Evolutionary conservation across 2,329 filamentous ascomycete species (phyloP).

Genomic region (Xylariomycetidae sp.): DNA sequence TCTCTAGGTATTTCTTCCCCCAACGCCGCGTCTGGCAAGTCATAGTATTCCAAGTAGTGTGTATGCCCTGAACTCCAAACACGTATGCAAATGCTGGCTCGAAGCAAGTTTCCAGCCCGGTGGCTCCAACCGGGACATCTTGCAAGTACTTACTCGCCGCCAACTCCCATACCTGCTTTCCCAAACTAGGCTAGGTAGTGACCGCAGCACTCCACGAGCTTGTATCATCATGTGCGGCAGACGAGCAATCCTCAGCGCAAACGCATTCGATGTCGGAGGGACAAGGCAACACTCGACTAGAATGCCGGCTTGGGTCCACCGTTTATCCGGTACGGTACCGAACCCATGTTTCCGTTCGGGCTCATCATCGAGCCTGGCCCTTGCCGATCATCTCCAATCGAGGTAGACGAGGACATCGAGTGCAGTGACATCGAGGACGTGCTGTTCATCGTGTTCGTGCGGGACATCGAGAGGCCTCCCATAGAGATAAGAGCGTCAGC

Average conservation of each 20-base stretch:
- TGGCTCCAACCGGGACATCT: too few species aligned
- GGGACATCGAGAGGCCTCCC: slow-evolving; percentile 51
- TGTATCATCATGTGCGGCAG: too few species aligned
- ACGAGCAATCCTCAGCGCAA: slow-evolving; percentile 14
- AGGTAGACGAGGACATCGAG: slow-evolving; percentile 25
- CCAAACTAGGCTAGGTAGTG: too few species aligned
- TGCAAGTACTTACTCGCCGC: background rate
- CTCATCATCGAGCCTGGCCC: slow-evolving; percentile 21
- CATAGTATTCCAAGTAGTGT: slow-evolving; percentile 5
- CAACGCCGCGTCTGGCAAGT: slow-evolving; percentile 1
- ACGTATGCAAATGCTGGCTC: slow-evolving; percentile 22
- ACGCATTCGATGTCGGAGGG: slow-evolving; percentile 13
- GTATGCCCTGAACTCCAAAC: slow-evolving; percentile 11
- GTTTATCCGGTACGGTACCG: slow-evolving; percentile 19
- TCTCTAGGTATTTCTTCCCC: slow-evolving; percentile 6
- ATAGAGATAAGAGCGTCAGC: slow-evolving; percentile 53
- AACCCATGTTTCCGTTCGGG: slow-evolving; percentile 18
- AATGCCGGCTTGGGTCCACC: slow-evolving; percentile 26
- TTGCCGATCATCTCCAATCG: slow-evolving; percentile 23
- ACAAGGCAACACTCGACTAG: slow-evolving; percentile 21
- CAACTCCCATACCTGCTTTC: too few species aligned
- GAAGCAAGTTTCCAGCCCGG: too few species aligned
- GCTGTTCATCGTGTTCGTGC: slow-evolving; percentile 38
- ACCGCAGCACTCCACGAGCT: too few species aligned
- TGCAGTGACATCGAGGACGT: slow-evolving; percentile 28